phyloP scores from a whole-genome alignment of 2,329 filamentous ascomycete genomes.

The Cytospora chrysosperma region DNA sequence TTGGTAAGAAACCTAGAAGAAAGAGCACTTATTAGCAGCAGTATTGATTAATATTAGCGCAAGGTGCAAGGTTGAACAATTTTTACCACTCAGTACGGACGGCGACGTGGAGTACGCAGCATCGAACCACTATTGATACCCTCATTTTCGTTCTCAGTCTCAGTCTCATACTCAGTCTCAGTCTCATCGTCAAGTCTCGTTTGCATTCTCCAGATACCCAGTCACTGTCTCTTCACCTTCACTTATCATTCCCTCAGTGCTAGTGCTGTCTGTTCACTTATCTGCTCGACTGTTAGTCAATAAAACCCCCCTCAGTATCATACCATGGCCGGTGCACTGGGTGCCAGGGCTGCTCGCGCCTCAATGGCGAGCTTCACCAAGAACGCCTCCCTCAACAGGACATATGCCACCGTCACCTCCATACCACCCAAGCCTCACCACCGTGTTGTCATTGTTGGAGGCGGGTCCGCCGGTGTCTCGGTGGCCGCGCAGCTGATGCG shows the following conservation, averaged over 20 bases:
- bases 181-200: neutral
- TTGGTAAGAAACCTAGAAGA: neutral
- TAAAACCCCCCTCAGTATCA: too few relatives aligned
- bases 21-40: neutral
- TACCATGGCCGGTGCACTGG: slow-evolving; percentile 16
- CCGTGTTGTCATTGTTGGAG: slow-evolving; percentile 28
- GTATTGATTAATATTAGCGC: neutral
- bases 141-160: neutral
- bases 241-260: too few relatives aligned
- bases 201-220: neutral
- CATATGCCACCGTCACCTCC: slow-evolving; percentile 23
- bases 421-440: slow-evolving; percentile 27
- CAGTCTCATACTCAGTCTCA: neutral
- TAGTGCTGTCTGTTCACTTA: neutral
- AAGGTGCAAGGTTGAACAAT: too few relatives aligned
- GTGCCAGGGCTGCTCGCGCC: slow-evolving; percentile 16
- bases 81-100: neutral
- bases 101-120: neutral
- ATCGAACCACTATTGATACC: neutral
- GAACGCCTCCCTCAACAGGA: slow-evolving; percentile 10
- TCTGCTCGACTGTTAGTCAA: neutral
- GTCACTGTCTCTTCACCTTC: neutral
- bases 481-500: slow-evolving; percentile 27
- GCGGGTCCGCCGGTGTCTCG: slow-evolving; percentile 28
- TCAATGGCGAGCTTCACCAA: slow-evolving; percentile 5